These are phyloP conservation scores for Pseudonitzschia multistriata DNA, from an alignment of 108 stramenopile genomes.

Conservation along the genomic window DNA sequence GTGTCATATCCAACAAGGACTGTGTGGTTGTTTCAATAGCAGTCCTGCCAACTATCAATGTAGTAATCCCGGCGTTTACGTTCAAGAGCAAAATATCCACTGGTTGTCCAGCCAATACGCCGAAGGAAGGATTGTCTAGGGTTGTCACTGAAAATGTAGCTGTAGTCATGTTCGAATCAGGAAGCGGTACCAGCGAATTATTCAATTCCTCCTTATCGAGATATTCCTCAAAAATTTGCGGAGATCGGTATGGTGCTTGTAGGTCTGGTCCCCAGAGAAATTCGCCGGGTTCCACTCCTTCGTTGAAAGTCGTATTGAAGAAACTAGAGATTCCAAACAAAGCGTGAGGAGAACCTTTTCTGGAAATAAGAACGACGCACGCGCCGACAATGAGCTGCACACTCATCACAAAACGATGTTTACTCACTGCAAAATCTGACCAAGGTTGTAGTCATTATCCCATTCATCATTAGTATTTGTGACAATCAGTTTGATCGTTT, in stretches of 20 bases:
- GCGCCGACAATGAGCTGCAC: background rate
- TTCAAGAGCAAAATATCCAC: conserved; percentile 35
- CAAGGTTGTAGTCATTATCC: conserved; percentile 12
- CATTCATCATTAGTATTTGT: conserved; percentile 30
- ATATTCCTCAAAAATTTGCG: conserved; percentile 33
- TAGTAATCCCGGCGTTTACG: conserved; percentile 29
- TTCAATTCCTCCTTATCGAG: conserved; percentile 14
- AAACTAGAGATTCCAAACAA: conserved; percentile 4
- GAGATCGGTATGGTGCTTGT: conserved; percentile 10
- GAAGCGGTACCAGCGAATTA: conserved; percentile 18
- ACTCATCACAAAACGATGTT: background rate
- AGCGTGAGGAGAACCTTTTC: background rate
- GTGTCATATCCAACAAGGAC: conserved; percentile 30
- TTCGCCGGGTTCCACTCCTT: conserved; percentile 28
- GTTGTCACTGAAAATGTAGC: conserved; percentile 32
- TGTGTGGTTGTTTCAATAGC: conserved; percentile 14
- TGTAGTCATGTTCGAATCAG: conserved; percentile 31
- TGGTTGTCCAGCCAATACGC: conserved; percentile 24
- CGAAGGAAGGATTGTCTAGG: conserved; percentile 33
- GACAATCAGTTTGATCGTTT: conserved; percentile 35
- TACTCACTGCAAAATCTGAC: conserved; percentile 24
- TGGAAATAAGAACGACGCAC: background rate
- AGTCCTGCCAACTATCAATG: conserved; percentile 17
- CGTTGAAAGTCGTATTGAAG: conserved; percentile 25
- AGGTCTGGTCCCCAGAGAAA: conserved; percentile 28